A percentile compares a stretch with the other conserved stretches of the same genome.
Conservation (phyloP, 2,329 filamentous ascomycete genomes). For the Botrytis porri region DNA sequence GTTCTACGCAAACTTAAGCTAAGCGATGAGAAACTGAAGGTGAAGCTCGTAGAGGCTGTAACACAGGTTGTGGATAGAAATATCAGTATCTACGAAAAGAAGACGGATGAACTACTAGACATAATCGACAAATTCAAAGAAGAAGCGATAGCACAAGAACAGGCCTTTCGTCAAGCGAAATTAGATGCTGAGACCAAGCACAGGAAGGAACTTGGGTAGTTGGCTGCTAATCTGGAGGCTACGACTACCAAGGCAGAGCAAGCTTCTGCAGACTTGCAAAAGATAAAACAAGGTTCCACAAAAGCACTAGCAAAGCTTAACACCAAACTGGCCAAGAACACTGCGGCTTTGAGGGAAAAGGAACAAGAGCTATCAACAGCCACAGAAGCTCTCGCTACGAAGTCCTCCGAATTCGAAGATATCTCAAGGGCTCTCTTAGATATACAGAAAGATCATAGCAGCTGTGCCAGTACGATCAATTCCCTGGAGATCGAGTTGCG, state of each 20-base stretch:
- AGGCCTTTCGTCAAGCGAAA: neutral
- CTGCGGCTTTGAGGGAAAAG: neutral
- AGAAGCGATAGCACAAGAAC: neutral
- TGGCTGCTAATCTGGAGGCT: neutral
- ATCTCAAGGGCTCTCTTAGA: neutral
- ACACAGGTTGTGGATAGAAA: no score
- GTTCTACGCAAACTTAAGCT: neutral
- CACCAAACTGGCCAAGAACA: neutral
- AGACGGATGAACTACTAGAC: neutral
- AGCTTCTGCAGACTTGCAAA: neutral
- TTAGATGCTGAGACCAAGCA: neutral
- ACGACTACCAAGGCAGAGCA: neutral
- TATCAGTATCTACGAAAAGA: neutral
- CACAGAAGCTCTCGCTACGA: neutral
- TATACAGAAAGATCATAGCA: neutral
- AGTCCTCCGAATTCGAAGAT: neutral
- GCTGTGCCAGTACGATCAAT: neutral
- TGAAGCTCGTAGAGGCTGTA: fast-evolving
- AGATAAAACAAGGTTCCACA: neutral
- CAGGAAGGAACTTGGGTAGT: neutral
- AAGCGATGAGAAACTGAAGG: fast-evolving
- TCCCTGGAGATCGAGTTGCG: neutral
- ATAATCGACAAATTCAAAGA: neutral
- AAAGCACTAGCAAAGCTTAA: neutral
- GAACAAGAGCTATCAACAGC: neutral